A percentile compares a stretch with the other conserved stretches of the same genome.
Conservation (phyloP, 1,284 basidiomycete species). For the Tetrapyrgos nigripes region DNA sequence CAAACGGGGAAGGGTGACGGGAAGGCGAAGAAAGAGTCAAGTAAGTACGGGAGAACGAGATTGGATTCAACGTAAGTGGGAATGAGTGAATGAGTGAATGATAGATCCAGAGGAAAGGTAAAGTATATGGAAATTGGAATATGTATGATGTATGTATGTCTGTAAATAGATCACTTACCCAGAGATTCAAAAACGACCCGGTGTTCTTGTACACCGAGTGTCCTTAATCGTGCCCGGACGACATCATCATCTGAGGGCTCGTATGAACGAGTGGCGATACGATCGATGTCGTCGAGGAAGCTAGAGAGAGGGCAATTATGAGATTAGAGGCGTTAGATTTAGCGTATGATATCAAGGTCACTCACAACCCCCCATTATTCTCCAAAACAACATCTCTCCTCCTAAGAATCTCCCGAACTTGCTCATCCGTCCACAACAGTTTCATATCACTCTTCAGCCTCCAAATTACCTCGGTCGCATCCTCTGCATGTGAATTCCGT, state of each 20-base stretch:
- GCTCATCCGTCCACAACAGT: slow-evolving; percentile 55
- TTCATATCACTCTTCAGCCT: slow-evolving; percentile 55
- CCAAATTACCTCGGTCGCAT: slow-evolving; percentile 39
- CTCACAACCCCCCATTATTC: slow-evolving; percentile 66
- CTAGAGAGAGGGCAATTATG: slow-evolving; percentile 3
- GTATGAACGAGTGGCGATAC: slow-evolving; percentile 74
- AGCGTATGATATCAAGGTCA: slow-evolving; percentile 27
- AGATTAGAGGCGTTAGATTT: neutral
- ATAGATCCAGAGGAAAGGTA: too few species aligned
- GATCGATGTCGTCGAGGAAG: slow-evolving; percentile 52
- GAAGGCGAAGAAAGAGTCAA: too few species aligned
- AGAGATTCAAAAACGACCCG: slow-evolving; percentile 41
- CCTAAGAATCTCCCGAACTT: slow-evolving; percentile 47
- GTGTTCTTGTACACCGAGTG: slow-evolving; percentile 68
- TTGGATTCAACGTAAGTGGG: too few species aligned
- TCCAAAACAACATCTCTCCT: slow-evolving; percentile 52
- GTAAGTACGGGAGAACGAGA: too few species aligned
- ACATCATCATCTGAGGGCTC: slow-evolving; percentile 89
- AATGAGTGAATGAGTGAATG: too few species aligned
- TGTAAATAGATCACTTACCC: neutral
- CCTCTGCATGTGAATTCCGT: neutral
- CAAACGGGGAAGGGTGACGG: too few species aligned
- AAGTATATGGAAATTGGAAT: too few species aligned
- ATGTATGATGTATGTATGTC: too few species aligned
- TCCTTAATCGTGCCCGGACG: slow-evolving; percentile 85